phyloP scores from a whole-genome alignment of 2,329 filamentous ascomycete species.

The Fusarium sp. region DNA sequence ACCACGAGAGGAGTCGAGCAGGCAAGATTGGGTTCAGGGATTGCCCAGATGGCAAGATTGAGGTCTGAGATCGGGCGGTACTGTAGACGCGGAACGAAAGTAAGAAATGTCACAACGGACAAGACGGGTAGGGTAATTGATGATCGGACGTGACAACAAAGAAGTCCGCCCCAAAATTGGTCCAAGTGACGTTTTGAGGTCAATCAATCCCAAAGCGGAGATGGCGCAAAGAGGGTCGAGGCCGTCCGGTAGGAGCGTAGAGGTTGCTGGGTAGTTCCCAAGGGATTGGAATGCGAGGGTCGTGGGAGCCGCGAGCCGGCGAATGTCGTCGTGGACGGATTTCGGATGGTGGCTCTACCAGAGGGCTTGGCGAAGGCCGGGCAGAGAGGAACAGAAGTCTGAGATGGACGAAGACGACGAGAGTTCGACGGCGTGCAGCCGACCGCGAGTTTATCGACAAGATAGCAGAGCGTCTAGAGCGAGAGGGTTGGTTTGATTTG shows the following conservation, averaged over 20 bases:
- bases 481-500: constrained; percentile 8
- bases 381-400: constrained; percentile 7
- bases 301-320: constrained; percentile 31
- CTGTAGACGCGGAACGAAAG: constrained; percentile 19
- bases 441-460: constrained; percentile 39
- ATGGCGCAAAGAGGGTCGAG: constrained; percentile 33
- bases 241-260: constrained; percentile 30
- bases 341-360: constrained; percentile 36
- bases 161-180: constrained; percentile 20
- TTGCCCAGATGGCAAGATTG: constrained; percentile 17
- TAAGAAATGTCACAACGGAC: constrained; percentile 17
- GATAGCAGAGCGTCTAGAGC: constrained; percentile 21
- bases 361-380: constrained; percentile 34
- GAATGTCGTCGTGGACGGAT: constrained; percentile 42
- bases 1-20: constrained; percentile 8
- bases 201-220: constrained; percentile 41
- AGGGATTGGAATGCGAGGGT: constrained; percentile 45
- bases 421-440: constrained; percentile 43
- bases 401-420: constrained; percentile 27
- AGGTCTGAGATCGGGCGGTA: constrained; percentile 13
- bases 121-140: constrained; percentile 29
- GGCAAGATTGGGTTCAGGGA: constrained; percentile 20
- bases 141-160: constrained; percentile 23
- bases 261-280: constrained; percentile 30
- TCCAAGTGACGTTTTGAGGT: constrained; percentile 31